Evolutionary conservation across 768 basidiomycete species (phyloP).

Genomic region (Podaxis carcinomalis): DNA sequence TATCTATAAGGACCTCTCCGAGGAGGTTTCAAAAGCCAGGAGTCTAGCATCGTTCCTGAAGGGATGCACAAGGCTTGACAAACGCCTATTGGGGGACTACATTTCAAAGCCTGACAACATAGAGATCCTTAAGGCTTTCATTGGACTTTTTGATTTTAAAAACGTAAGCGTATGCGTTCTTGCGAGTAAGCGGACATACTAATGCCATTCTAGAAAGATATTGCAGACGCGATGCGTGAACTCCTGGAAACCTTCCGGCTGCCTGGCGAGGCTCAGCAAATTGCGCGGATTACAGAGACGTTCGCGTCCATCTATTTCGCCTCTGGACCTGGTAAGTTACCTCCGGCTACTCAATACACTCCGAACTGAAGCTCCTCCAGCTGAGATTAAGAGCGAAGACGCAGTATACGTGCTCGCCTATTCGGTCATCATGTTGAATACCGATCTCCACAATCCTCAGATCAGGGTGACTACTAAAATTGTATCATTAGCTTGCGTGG

Average conservation of each 20-base stretch:
- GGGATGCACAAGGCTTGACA: slow-evolving; percentile 80
- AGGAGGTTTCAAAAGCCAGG: slow-evolving; percentile 49
- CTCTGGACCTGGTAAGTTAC: slow-evolving; percentile 63
- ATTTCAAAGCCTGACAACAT: slow-evolving; percentile 86
- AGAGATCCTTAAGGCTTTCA: slow-evolving; percentile 82
- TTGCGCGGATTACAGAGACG: slow-evolving; percentile 87
- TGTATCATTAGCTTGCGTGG: slow-evolving; percentile 3
- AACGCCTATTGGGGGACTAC: slow-evolving; percentile 90
- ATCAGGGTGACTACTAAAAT: slow-evolving; percentile 55
- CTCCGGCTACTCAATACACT: background rate
- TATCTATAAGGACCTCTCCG: slow-evolving; percentile 65
- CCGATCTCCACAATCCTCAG: slow-evolving; percentile 94
- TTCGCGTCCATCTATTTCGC: slow-evolving; percentile 92
- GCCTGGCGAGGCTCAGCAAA: slow-evolving; percentile 94
- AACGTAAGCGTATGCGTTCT: slow-evolving; percentile 45
- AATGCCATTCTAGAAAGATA: slow-evolving; percentile 62
- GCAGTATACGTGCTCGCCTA: slow-evolving; percentile 92
- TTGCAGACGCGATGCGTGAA: slow-evolving; percentile 95
- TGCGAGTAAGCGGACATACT: background rate
- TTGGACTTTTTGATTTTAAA: slow-evolving; percentile 86
- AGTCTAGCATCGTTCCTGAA: slow-evolving; percentile 87
- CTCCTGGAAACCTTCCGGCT: slow-evolving; percentile 90
- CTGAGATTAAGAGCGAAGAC: slow-evolving; percentile 86
- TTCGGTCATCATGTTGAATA: slow-evolving; percentile 98
- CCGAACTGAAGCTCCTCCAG: slow-evolving; percentile 32